Conservation (phyloP, 805 yeast species). For the Saccharomycopsis sp. region DNA sequence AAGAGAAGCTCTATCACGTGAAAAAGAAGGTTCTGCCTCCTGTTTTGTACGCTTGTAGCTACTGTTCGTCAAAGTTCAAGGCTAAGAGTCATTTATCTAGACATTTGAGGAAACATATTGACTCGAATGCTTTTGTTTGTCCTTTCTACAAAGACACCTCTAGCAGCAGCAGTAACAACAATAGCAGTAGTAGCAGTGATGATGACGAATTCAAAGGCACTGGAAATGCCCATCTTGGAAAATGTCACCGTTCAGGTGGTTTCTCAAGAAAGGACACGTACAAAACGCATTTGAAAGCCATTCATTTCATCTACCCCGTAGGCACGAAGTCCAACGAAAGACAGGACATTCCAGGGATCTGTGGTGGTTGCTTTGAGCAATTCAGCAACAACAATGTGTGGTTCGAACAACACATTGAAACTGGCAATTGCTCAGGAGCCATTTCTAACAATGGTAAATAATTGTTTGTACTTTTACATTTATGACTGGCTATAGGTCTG, state of each 20-base stretch:
- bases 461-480: background rate
- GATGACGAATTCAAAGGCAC: background rate
- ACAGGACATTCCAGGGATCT: conserved; percentile 59
- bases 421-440: conserved; percentile 45
- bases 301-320: conserved; percentile 81
- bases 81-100: conserved; percentile 80
- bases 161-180: background rate
- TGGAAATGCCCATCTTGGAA: conserved; percentile 11
- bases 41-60: conserved; percentile 45
- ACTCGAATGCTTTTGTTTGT: conserved; percentile 66
- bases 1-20: conserved; percentile 29
- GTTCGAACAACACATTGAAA: conserved; percentile 69
- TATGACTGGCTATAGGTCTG: background rate
- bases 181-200: background rate
- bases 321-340: conserved; percentile 80
- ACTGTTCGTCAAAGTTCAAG: conserved; percentile 79
- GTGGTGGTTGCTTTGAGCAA: conserved; percentile 65
- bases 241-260: conserved; percentile 78
- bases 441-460: conserved; percentile 6
- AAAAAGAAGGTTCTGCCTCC: conserved; percentile 55
- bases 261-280: conserved; percentile 87
- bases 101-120: conserved; percentile 73
- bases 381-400: conserved; percentile 73
- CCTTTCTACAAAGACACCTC: conserved; percentile 47
- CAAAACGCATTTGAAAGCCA: conserved; percentile 83